Percentiles rank a stretch among this genome's conserved stretches.
Conservation (phyloP, 148 eudicot genomes). For the Camellia lanceoleosa region DNA sequence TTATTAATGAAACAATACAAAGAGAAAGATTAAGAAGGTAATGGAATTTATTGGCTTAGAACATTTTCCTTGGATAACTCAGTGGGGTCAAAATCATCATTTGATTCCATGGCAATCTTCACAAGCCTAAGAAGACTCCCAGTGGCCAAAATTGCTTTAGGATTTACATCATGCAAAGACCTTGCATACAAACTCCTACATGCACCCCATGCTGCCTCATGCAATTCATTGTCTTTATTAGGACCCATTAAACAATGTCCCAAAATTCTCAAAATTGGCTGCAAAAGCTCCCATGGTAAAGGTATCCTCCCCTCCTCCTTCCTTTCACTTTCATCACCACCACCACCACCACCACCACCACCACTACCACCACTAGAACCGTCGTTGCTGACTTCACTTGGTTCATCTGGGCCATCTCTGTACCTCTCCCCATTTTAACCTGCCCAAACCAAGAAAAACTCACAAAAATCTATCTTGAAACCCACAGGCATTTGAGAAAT, state of each 20-base stretch:
- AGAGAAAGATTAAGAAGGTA: too few species aligned
- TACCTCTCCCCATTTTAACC: constrained; percentile 36
- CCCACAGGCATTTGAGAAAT: constrained; percentile 52
- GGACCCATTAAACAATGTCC: constrained; percentile 79
- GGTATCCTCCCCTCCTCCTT: constrained; percentile 44
- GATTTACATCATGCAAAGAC: constrained; percentile 65
- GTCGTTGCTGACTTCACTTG: background rate
- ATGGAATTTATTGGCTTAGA: constrained; percentile 25
- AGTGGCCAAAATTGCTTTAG: constrained; percentile 73
- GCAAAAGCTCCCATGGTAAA: constrained; percentile 81
- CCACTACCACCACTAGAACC: background rate
- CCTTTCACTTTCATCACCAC: background rate
- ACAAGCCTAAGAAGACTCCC: constrained; percentile 62
- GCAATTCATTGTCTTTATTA: constrained; percentile 29
- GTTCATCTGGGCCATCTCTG: background rate
- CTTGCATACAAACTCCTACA: constrained; percentile 63
- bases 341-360: too few species aligned
- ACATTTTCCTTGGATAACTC: constrained; percentile 38
- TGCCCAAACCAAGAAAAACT: constrained; percentile 58
- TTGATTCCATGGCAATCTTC: constrained; percentile 30
- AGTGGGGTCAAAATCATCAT: constrained; percentile 49
- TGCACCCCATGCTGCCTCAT: constrained; percentile 55
- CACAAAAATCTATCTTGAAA: constrained; percentile 76
- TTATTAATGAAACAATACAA: too few species aligned
- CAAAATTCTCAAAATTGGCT: constrained; percentile 64